phyloP scores from a whole-genome alignment of 805 yeast genomes.

The Metschnikowia drakensbergensis region DNA sequence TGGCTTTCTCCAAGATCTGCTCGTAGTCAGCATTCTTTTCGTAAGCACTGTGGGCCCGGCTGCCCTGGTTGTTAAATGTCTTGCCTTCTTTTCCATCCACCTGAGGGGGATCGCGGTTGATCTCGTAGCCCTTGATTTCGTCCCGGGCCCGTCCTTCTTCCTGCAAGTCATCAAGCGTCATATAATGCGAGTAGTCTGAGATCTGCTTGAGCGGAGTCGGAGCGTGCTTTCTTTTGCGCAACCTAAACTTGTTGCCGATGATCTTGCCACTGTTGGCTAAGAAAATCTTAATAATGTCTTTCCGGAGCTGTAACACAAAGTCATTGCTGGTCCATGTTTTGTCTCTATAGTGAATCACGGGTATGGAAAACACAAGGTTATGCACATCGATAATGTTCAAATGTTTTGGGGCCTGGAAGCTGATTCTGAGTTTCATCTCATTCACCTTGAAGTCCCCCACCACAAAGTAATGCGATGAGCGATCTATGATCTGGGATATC shows the following conservation, averaged over 20 bases:
- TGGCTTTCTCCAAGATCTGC: neutral
- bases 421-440: slow-evolving; percentile 48
- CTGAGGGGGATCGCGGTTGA: slow-evolving; percentile 7
- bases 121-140: neutral
- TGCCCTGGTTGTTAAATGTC: neutral
- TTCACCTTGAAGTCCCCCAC: slow-evolving; percentile 35
- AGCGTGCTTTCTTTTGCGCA: slow-evolving; percentile 27
- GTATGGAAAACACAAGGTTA: slow-evolving; percentile 63
- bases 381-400: slow-evolving; percentile 72
- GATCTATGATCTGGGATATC: slow-evolving; percentile 36
- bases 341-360: slow-evolving; percentile 46
- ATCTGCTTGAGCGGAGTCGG: slow-evolving; percentile 39
- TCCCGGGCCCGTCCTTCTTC: slow-evolving; percentile 19
- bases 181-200: slow-evolving; percentile 33
- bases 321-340: slow-evolving; percentile 74
- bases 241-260: slow-evolving; percentile 66
- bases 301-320: slow-evolving; percentile 56
- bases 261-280: slow-evolving; percentile 71
- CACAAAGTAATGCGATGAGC: slow-evolving; percentile 43
- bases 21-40: neutral
- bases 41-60: neutral
- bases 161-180: slow-evolving; percentile 39
- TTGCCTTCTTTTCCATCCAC: neutral
- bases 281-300: slow-evolving; percentile 55
- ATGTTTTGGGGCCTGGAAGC: slow-evolving; percentile 73